These are phyloP conservation scores for Fragaria vesca DNA, from an alignment of 306 rosid species.

Conservation along the genomic window DNA sequence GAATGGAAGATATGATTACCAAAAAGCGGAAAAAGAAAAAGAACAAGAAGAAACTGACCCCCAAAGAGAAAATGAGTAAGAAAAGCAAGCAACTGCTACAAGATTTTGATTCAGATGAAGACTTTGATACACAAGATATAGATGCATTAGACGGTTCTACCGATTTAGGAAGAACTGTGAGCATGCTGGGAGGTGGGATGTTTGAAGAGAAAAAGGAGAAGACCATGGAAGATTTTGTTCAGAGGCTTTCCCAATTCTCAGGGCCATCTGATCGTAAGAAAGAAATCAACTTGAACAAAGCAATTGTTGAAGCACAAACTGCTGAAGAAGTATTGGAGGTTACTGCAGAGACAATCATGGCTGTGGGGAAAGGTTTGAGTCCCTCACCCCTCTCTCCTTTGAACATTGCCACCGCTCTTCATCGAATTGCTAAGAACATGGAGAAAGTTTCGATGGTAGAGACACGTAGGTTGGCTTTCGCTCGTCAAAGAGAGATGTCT, in stretches of 20 bases:
- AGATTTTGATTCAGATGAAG: conserved; percentile 44
- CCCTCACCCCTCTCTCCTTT: conserved; percentile 92
- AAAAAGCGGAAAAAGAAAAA: conserved; percentile 57
- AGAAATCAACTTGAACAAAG: conserved; percentile 74
- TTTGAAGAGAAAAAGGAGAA: conserved; percentile 59
- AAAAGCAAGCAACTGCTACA: conserved; percentile 36
- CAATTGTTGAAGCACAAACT: conserved; percentile 71
- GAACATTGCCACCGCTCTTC: conserved; percentile 90
- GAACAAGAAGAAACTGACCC: conserved; percentile 47
- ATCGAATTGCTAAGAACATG: conserved; percentile 93
- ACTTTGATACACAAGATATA: conserved; percentile 23
- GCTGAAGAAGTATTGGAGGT: conserved; percentile 81
- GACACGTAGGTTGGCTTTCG: conserved; percentile 74
- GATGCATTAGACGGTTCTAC: conserved; percentile 25
- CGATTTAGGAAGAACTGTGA: conserved; percentile 48
- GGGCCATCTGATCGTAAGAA: conserved; percentile 79
- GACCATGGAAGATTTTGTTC: conserved; percentile 55
- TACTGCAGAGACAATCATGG: conserved; percentile 61
- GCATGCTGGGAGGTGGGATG: conserved; percentile 57
- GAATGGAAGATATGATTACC: conserved; percentile 53
- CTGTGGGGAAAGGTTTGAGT: conserved; percentile 82
- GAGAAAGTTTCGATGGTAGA: conserved; percentile 68
- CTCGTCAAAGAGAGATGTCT: conserved; percentile 89
- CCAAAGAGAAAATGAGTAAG: conserved; percentile 34
- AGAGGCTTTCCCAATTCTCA: conserved; percentile 67